Evolutionary conservation across 345 rosid species (phyloP).

Genomic region (Pistacia atlantica): DNA sequence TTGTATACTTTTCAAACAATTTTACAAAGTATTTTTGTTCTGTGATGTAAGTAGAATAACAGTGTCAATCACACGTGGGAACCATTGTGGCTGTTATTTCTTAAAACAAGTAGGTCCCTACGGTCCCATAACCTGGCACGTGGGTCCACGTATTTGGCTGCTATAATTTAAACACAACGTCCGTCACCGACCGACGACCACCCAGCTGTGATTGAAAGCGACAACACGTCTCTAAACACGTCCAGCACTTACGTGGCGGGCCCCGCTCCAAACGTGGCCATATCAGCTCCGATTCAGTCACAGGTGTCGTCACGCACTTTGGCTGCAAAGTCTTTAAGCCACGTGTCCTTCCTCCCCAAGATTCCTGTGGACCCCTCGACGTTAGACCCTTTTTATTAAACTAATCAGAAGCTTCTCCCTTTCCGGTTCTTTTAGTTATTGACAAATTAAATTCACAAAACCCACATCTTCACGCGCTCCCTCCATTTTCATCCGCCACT

Average conservation of each 20-base stretch:
- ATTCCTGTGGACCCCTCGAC: constrained; percentile 14
- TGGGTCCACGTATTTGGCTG: constrained; percentile 15
- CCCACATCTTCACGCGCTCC: background rate
- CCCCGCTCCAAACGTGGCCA: constrained; percentile 46
- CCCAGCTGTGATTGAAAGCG: constrained; percentile 40
- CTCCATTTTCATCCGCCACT: no score
- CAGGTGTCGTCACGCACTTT: constrained; percentile 40
- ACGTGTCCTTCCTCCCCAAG: constrained; percentile 31
- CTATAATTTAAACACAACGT: background rate
- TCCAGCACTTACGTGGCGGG: constrained; percentile 22
- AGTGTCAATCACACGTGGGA: background rate
- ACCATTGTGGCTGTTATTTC: background rate
- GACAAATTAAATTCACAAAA: background rate
- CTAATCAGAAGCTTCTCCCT: background rate
- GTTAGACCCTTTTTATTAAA: constrained; percentile 7
- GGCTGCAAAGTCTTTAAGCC: constrained; percentile 26
- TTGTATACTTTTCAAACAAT: no score
- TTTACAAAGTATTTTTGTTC: no score
- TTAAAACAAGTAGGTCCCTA: background rate
- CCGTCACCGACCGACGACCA: constrained; percentile 33
- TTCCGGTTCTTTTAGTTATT: constrained; percentile 24
- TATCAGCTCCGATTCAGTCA: constrained; percentile 33
- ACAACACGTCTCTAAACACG: constrained; percentile 29
- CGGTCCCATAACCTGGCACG: constrained; percentile 13
- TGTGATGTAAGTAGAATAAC: no score